Evolutionary conservation across 2,329 filamentous ascomycete species (phyloP).

Genomic region (Aspergillus neoniger): DNA sequence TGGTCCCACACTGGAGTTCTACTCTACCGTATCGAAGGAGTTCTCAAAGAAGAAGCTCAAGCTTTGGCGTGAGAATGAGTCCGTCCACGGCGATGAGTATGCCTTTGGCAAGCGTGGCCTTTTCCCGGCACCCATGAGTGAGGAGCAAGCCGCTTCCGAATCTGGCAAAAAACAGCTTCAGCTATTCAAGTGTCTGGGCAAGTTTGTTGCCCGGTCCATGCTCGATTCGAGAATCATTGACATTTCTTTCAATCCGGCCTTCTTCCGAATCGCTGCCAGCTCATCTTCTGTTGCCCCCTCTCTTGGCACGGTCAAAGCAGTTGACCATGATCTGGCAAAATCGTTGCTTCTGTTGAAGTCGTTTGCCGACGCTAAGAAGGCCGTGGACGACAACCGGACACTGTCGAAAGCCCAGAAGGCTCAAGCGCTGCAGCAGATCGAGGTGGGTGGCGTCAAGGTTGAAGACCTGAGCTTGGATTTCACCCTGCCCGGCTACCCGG

Average conservation of each 20-base stretch:
- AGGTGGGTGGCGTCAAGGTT: conserved; percentile 73
- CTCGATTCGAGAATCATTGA: conserved; percentile 97
- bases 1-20: conserved; percentile 94
- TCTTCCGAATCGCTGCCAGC: conserved; percentile 88
- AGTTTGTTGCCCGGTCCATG: conserved; percentile 97
- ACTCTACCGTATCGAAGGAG: conserved; percentile 94
- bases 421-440: conserved; percentile 66
- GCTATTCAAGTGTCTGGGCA: conserved; percentile 89
- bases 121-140: conserved; percentile 87
- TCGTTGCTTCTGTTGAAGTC: conserved; percentile 86
- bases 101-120: conserved; percentile 81
- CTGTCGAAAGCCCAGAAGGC: conserved; percentile 71
- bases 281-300: conserved; percentile 72
- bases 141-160: conserved; percentile 70
- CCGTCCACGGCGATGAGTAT: conserved; percentile 70
- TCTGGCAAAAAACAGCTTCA: conserved; percentile 86
- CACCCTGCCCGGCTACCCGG: conserved; percentile 85
- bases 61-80: conserved; percentile 92
- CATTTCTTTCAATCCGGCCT: conserved; percentile 93
- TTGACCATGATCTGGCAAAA: conserved; percentile 81
- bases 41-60: conserved; percentile 97
- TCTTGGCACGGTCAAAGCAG: conserved; percentile 82
- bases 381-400: conserved; percentile 70
- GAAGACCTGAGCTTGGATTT: conserved; percentile 93
- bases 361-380: conserved; percentile 79